phyloP scores from a whole-genome alignment of 768 basidiomycete genomes.

The Lyophyllum semitale region DNA sequence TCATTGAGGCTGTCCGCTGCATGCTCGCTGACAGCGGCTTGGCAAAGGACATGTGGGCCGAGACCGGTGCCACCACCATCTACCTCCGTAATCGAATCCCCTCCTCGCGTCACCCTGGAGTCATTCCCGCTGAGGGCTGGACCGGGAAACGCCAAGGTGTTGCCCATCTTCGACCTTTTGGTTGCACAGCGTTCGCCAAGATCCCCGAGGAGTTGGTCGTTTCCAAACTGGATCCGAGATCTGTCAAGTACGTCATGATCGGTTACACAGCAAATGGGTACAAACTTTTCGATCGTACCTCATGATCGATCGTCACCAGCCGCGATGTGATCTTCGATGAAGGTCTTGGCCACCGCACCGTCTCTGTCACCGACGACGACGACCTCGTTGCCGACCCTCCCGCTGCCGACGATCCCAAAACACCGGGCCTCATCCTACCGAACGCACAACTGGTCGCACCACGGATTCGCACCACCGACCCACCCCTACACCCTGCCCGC shows the following conservation, averaged over 20 bases:
- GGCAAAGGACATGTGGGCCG: neutral
- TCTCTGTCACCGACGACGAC: neutral
- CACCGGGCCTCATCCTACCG: neutral
- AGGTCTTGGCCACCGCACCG: slow-evolving; percentile 9
- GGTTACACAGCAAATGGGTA: slow-evolving; percentile 19
- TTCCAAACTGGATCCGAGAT: slow-evolving; percentile 2
- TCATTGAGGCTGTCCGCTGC: too few relatives aligned
- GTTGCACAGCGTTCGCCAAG: neutral
- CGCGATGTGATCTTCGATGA: slow-evolving; percentile 26
- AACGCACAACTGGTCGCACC: neutral
- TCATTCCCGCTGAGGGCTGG: too few relatives aligned
- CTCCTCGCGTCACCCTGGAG: neutral
- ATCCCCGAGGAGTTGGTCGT: neutral
- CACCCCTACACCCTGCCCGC: neutral
- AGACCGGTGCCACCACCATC: neutral
- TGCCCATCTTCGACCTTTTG: neutral
- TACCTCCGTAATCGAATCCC: neutral
- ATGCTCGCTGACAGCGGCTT: too few relatives aligned
- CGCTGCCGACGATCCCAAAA: neutral
- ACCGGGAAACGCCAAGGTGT: too few relatives aligned
- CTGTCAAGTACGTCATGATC: slow-evolving; percentile 19
- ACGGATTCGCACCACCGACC: neutral
- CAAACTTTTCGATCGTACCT: slow-evolving; percentile 9
- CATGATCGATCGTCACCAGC: slow-evolving; percentile 9
- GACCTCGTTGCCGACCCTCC: neutral